Evolutionary conservation across 2,329 filamentous ascomycete species (phyloP), one percentile per base, ranked within the genome.

Genomic region (Lecanoromycetidae sp.): DNA sequence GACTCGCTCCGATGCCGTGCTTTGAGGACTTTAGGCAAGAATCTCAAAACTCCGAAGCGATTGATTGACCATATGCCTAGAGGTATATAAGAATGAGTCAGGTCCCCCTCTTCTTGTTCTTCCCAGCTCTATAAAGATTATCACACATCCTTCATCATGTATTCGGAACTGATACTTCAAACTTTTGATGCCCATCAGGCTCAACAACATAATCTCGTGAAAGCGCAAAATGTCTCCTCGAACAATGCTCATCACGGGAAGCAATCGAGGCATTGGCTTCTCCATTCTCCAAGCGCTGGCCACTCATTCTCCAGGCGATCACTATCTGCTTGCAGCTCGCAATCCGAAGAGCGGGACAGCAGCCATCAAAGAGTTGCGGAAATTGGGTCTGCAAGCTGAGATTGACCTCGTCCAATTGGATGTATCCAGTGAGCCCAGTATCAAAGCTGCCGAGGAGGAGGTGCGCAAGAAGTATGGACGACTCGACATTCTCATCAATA

Each of bases 401-500:
- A 52, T 59, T 2, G 54, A 57, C 5, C 42, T 57, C 2, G 33
- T 60, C 3, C 38, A 52, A 5, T 37, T 59, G 25, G 58, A 61
- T 41, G 53, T 60, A 8, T 52, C 53, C 5, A 52, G 44, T 20
- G 55, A 62, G 40, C 22, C 36, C 0, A 55, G 52, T 15, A 55
- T 60, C 19, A 35, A 42, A 7, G 34, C 5, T 6, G 35, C 30
- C 10, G 35, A 36, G 26, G 23, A 34, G 9, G 4, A 13, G n/a
- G 8, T 49, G 29, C 27, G 36, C 27, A 36, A 30, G 30, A 22
- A 10, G 12, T 27, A 29, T 20, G 34, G 22, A 34, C 19, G 23
- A 27, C 22, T 45, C 4, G 47, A 49, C 25, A 5, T 66, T 19
- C 54, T 68, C 6, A 56, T 67, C 46, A 66, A 67, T 55, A 67